Percentiles rank a stretch among this genome's conserved stretches.
Evolutionary conservation across 352 stramenopile genomes (phyloP).

Genomic region (Aphanomyces stellatus): DNA sequence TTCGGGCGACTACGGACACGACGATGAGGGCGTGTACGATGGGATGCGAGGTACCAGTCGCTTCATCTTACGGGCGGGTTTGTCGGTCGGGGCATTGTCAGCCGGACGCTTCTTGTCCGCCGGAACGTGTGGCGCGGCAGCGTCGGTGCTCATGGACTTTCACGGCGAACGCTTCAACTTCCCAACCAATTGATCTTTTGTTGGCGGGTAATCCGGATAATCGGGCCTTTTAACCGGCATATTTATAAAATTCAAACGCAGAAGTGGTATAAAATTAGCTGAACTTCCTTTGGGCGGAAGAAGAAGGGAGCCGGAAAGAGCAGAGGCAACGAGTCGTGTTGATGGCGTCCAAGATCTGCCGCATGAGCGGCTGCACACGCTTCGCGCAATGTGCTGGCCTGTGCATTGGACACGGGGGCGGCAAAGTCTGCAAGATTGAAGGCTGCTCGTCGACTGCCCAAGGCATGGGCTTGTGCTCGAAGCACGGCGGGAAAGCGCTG

Average conservation of each 20-base stretch:
- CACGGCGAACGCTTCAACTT: background rate
- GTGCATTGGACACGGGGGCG: constrained; percentile 75
- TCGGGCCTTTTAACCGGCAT: background rate
- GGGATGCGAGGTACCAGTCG: background rate
- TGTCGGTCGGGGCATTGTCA: background rate
- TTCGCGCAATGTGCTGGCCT: constrained; percentile 30
- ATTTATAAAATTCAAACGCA: constrained; percentile 8
- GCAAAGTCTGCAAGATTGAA: constrained; percentile 64
- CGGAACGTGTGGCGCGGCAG: too few species aligned
- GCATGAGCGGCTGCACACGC: background rate
- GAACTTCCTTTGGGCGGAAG: background rate
- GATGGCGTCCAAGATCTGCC: constrained; percentile 2
- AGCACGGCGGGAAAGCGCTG: constrained; percentile 64
- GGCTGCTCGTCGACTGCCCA: constrained; percentile 64
- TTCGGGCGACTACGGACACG: constrained; percentile 29
- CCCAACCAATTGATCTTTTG: background rate
- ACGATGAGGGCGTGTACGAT: background rate
- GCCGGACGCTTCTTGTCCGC: background rate
- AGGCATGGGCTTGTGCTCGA: constrained; percentile 75
- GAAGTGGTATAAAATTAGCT: constrained; percentile 10
- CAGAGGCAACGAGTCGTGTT: background rate
- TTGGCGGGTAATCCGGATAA: background rate
- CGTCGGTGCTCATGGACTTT: background rate
- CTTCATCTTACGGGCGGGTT: background rate
- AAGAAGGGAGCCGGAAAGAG: background rate